These are phyloP conservation scores for Botrytis hyacinthi DNA, from an alignment of 2,329 filamentous ascomycete species.

Conservation along the genomic window DNA sequence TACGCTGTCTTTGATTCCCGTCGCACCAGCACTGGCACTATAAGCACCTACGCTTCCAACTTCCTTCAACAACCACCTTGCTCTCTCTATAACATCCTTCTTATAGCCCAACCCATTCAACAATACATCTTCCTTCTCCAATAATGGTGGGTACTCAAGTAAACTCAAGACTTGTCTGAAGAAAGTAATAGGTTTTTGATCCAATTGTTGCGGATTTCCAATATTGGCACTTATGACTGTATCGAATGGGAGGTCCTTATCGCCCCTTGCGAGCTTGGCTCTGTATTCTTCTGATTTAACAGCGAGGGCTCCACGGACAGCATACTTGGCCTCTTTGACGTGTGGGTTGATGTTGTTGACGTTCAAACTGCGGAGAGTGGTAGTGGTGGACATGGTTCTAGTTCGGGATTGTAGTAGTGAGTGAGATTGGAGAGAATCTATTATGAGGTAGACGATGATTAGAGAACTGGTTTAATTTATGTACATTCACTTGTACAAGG, in stretches of 20 bases:
- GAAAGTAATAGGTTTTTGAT: constrained; percentile 99
- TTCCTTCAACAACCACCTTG: constrained; percentile 74
- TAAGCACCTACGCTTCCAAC: constrained; percentile 94
- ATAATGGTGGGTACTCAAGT: constrained; percentile 81
- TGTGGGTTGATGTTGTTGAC: constrained; percentile 90
- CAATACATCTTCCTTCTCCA: constrained; percentile 81
- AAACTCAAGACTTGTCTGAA: constrained; percentile 95
- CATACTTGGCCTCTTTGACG: constrained; percentile 86
- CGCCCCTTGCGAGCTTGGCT: constrained; percentile 62
- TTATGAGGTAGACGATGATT: constrained; percentile 2
- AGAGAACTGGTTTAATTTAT: constrained; percentile 6
- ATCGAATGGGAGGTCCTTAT: constrained; percentile 69
- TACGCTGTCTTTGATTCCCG: constrained; percentile 82
- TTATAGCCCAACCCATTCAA: constrained; percentile 78
- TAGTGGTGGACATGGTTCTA: constrained; percentile 40
- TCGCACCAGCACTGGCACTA: constrained; percentile 87
- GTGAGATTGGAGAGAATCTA: constrained; percentile 2
- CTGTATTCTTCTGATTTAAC: constrained; percentile 91
- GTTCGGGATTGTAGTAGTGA: constrained; percentile 1
- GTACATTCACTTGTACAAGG: constrained; percentile 4
- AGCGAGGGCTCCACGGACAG: constrained; percentile 92
- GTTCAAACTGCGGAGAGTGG: constrained; percentile 55
- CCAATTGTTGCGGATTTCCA: constrained; percentile 96
- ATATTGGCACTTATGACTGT: constrained; percentile 97
- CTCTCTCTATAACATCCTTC: constrained; percentile 81